phyloP scores from a whole-genome alignment of 305 asterid species.

The Fraxinus paxiana region DNA sequence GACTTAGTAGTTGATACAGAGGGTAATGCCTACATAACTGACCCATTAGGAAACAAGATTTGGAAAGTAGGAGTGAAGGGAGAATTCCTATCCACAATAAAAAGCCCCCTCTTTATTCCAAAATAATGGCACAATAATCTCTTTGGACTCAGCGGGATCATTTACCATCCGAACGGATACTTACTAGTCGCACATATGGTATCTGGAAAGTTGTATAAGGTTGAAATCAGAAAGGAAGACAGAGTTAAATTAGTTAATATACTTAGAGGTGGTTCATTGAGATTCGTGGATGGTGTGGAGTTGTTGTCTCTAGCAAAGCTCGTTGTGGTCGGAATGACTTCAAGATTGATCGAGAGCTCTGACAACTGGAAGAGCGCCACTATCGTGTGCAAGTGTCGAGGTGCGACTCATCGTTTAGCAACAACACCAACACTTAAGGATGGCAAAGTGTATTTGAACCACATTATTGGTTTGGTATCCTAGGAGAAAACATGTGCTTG shows the following conservation, averaged over 20 bases:
- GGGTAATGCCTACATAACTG: slow-evolving; percentile 51
- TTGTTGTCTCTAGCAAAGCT: slow-evolving; percentile 62
- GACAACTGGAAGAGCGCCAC: slow-evolving; percentile 68
- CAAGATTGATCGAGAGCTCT: slow-evolving; percentile 56
- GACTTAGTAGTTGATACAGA: slow-evolving; percentile 73
- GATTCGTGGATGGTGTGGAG: slow-evolving; percentile 74
- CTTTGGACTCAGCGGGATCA: slow-evolving; percentile 70
- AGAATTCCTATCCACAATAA: too few species aligned
- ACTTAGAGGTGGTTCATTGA: slow-evolving; percentile 36
- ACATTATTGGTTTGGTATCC: slow-evolving; percentile 75
- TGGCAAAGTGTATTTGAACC: slow-evolving; percentile 25
- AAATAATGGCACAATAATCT: slow-evolving; percentile 58
- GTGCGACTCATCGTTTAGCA: slow-evolving; percentile 51
- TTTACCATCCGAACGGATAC: slow-evolving; percentile 82
- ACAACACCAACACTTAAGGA: slow-evolving; percentile 65
- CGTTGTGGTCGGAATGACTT: slow-evolving; percentile 62
- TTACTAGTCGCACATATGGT: slow-evolving; percentile 59
- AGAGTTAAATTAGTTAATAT: slow-evolving; percentile 45
- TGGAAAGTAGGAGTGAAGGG: too few species aligned
- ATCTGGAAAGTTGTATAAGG: slow-evolving; percentile 60
- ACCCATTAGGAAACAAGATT: too few species aligned
- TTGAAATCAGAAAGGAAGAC: slow-evolving; percentile 10
- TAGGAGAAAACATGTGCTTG: slow-evolving; percentile 62
- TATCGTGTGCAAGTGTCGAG: slow-evolving; percentile 48
- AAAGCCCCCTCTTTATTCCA: slow-evolving; percentile 24